Base-by-base conservation (phyloP, 495 filamentous ascomycete genomes). In the Penicillium paxilli region DNA sequence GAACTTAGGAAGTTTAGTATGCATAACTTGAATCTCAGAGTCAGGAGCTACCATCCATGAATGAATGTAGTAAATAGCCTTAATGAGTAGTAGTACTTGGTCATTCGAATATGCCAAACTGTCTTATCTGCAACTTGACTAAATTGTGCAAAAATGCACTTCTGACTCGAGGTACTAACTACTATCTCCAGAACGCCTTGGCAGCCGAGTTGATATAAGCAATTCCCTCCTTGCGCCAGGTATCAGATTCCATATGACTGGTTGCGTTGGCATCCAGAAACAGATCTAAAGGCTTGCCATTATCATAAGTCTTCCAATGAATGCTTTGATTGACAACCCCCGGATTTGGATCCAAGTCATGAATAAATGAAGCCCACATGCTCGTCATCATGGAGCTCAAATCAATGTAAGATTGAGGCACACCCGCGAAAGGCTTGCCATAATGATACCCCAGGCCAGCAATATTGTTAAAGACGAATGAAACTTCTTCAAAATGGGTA, bases 401-500 rank as follows among this genome's bases (percentile, higher is more conserved):
- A 22, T 71, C 60, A 16, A 68, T 56, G 54, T 80, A 79, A 8
- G 60, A 66, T 58, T 78, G 57, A n/a, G 71, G 64, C 50, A 73
- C 71, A 57, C 66, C 72, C 22, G 38, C 74, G 67, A 78, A 84
- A 50, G 70, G 83, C 58, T 48, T 73, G 20, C 68, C 69, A 72
- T 63, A 77, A 58, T 67, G 73, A 54, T 81, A 82, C 7, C 80
- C 79, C 19, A 70, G 52, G 1, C 80, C 77, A 2, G 71, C 58
- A 33, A 78, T 68, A 53, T 86, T 86, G 66, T 83, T 68, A 61
- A 86, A 86, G 23, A 83, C 83, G 62, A 81, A 83, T 1, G 81
- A 63, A 1, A 87, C 82, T 50, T 87, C 84, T 37, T 76, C 74
- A 55, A 86, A 85, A 56, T 87, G 84, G n/a, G 77, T 76, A 1